Base-by-base conservation (phyloP, 768 basidiomycete species). In the Lactarius sanguifluus region DNA sequence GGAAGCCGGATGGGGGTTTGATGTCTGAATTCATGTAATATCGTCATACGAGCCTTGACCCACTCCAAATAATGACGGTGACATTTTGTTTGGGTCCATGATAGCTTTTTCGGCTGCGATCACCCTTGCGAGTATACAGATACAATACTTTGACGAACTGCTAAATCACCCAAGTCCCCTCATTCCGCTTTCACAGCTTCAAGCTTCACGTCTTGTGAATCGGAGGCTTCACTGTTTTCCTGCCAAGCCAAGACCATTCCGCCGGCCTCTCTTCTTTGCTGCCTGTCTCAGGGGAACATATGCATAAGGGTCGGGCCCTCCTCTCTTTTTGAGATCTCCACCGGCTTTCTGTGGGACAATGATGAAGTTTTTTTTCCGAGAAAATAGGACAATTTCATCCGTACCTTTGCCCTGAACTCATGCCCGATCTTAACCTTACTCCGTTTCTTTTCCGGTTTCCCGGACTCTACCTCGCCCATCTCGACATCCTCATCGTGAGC, bases 381-480 rank as follows among this genome's bases (percentile, higher is more conserved):
- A 20, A 66, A 62, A 47, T 55, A 7, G 50, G 25, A 67, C 9
- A 15, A 43, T n/a, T 12, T 9, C 16, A 38, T 20, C 77, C 86
- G 64, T 70, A 94, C 96, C 87, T 95, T 98, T 36, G 97, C 93
- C 76, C 91, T 96, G 82, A 97, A 98, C 76, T 98, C 95, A 16
- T 86, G 86, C 15, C 97, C 97, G 59, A 83, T 83, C 78, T 75
- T 83, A 57, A 76, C 79, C 78, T 80, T 85, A 76, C 79, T 85
- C 81, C 77, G 82, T 71, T 79, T 84, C 83, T 76, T 81, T 50
- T 72, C 79, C 20, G 72, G 70, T 4, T 71, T 72, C n/a, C 71
- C 72, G 54, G 80, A 80, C 65, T 90, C 86, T 1, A 76, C 83
- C 66, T 94, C 92, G 30, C 80, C 91, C 85, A 94, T 89, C 68